phyloP scores from a whole-genome alignment of 106 monocot genomes.

The Alisma plantagoaquatica region DNA sequence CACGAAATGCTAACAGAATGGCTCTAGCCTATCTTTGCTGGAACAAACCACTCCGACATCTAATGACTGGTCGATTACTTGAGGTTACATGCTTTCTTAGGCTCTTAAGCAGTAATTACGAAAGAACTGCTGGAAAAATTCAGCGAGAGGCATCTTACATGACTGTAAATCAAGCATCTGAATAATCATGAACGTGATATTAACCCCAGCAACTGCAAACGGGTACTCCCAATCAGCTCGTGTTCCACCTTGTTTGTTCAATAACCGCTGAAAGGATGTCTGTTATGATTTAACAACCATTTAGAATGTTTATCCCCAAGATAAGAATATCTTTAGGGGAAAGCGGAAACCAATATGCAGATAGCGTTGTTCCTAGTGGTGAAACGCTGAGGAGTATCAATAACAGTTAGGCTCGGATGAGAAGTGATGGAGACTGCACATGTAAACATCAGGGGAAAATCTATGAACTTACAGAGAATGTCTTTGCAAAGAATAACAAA shows the following conservation, averaged over 20 bases:
- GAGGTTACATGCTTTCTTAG: too few relatives aligned
- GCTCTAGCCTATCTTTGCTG: too few relatives aligned
- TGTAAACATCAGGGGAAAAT: not conserved
- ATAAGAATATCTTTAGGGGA: too few relatives aligned
- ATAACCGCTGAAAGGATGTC: constrained; percentile 51
- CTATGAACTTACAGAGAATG: constrained; percentile 9
- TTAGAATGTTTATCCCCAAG: too few relatives aligned
- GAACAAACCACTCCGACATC: too few relatives aligned
- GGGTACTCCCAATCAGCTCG: constrained; percentile 80
- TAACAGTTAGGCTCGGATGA: not conserved
- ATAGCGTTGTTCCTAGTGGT: not conserved
- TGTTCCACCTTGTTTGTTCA: constrained; percentile 49
- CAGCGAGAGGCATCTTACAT: constrained; percentile 17
- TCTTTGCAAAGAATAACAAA: constrained; percentile 15
- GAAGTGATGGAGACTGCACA: not conserved
- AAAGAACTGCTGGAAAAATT: not conserved
- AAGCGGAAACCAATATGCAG: too few relatives aligned
- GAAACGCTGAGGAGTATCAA: not conserved
- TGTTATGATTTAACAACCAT: constrained; percentile 12
- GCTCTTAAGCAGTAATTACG: too few relatives aligned
- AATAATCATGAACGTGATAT: constrained; percentile 55
- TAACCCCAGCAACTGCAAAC: constrained; percentile 67
- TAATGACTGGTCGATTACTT: too few relatives aligned
- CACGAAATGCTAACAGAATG: too few relatives aligned
- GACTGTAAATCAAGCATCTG: constrained; percentile 66